A percentile compares a stretch with the other conserved stretches of the same genome.
These are phyloP conservation scores for Populus alba DNA, from an alignment of 345 rosid species.

Conservation along the genomic window DNA sequence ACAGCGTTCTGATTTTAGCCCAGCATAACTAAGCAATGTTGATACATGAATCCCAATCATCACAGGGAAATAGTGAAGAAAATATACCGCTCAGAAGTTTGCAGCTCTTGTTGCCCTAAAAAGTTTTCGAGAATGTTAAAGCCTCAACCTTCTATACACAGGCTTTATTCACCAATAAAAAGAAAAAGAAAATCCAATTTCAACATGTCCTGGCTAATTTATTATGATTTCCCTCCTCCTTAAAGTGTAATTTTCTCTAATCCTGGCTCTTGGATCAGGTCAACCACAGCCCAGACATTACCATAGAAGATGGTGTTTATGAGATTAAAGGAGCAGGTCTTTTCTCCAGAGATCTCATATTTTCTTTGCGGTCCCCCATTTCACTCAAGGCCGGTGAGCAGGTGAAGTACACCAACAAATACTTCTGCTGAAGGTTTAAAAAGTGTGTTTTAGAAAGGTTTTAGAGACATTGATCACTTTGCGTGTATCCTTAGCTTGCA, in stretches of 20 bases:
- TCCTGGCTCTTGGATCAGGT: conserved; percentile 45
- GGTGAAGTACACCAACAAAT: conserved; percentile 40
- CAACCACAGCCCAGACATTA: conserved; percentile 73
- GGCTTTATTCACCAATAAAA: neutral
- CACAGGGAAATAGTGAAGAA: neutral
- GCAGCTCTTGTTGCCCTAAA: neutral
- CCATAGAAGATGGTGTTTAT: conserved; percentile 71
- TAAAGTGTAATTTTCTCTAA: conserved; percentile 10
- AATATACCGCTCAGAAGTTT: neutral
- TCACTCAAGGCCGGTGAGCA: conserved; percentile 85
- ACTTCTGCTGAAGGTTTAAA: neutral
- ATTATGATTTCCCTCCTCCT: neutral
- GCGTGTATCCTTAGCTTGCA: neutral
- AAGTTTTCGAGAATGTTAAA: neutral
- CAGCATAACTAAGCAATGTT: neutral
- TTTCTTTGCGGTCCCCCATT: conserved; percentile 75
- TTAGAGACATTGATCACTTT: neutral
- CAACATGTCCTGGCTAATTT: neutral
- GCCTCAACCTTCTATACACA: neutral
- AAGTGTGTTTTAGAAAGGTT: neutral
- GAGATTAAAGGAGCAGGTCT: conserved; percentile 96
- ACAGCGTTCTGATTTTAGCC: no score
- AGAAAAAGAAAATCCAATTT: neutral
- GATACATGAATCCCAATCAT: neutral
- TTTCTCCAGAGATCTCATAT: conserved; percentile 81